Evolutionary conservation across 345 rosid genomes (phyloP), one percentile per base, ranked within the genome.

Genomic region (Aquilaria yunnanensis): DNA sequence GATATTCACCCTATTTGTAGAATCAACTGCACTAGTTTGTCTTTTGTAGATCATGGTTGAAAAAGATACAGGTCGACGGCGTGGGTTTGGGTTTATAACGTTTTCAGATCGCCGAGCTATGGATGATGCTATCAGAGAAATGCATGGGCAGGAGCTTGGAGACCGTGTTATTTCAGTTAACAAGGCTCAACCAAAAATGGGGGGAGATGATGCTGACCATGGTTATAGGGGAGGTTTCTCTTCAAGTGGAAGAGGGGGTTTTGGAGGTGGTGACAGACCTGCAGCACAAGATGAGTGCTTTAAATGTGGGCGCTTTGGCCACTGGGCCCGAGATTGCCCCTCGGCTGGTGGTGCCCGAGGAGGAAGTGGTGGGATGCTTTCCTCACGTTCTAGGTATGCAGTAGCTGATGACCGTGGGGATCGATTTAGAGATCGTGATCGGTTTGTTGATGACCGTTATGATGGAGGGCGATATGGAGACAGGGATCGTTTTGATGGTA

Each of bases 301-400:
- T 80, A 95, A 87, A 70, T 95, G 99, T 70, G 96, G 99, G 60
- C 87, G 92, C 50, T 69, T 62, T 29, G 99, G 99, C 34, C 99
- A 95, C 46, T 95, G 99, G 99, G 99, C 99, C 29, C 86, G 99
- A 49, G 96, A 91, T 67, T 95, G 99, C 63, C 96, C 97, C 33
- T 78, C 96, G 50, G 89, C 82, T 78, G 84, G 79, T 77, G 84
- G 96, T 72, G 90, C 84, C 58, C 85, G 97, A 62, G 96, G 86
- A 51, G 86, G 85, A 16, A 76, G 72, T 55, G 87, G 78, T n/a
- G 81, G 88, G 66, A 74, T 88, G 30, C 71, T 86, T 65, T 78
- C 96, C 57, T 85, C 93, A n/a, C 90, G 85, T 55, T 75, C 86
- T 65, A 83, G 96, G 74, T 85, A 77, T 74, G 89, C 93, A 55